These are phyloP conservation scores for Cladobotryum protrusum DNA, from an alignment of 2,329 filamentous ascomycete genomes.

Conservation along the genomic window DNA sequence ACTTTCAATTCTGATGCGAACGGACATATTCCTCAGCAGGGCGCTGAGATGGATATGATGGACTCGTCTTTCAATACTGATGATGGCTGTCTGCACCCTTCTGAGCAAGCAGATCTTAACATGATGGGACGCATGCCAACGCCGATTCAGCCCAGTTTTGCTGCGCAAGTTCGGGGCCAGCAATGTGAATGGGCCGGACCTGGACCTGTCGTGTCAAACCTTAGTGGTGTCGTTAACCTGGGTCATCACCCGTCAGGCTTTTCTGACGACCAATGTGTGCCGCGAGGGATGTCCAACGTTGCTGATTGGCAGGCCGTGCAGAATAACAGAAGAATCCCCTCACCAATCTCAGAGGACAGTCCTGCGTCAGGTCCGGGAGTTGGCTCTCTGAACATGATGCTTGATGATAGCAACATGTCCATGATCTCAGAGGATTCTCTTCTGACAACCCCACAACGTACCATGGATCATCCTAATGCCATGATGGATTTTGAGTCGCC, in stretches of 20 bases:
- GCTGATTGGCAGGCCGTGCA: conserved; percentile 48
- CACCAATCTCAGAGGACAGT: conserved; percentile 56
- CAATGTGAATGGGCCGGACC: conserved; percentile 36
- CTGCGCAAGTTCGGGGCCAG: conserved; percentile 48
- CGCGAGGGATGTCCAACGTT: conserved; percentile 40
- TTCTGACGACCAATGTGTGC: conserved; percentile 37
- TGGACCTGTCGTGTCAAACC: conserved; percentile 27
- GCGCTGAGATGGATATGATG: conserved; percentile 48
- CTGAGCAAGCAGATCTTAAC: conserved; percentile 8
- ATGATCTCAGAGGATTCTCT: conserved; percentile 16
- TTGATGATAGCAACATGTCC: conserved; percentile 29
- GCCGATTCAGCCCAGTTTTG: conserved; percentile 53
- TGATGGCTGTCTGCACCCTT: conserved; percentile 4
- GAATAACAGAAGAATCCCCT: conserved; percentile 49
- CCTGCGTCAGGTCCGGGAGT: conserved; percentile 33
- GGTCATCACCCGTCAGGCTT: conserved; percentile 36
- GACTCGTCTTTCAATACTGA: conserved; percentile 29
- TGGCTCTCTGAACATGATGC: conserved; percentile 25
- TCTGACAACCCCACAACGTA: conserved; percentile 24
- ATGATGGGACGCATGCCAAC: conserved; percentile 47
- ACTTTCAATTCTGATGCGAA: conserved; percentile 35
- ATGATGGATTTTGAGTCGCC: conserved; percentile 32
- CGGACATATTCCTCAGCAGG: conserved; percentile 24
- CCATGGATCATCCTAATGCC: conserved; percentile 34
- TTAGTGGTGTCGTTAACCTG: conserved; percentile 32